Evolutionary conservation across 2,329 filamentous ascomycete genomes (phyloP).

Genomic region (Talaromyces albobiverticillius): DNA sequence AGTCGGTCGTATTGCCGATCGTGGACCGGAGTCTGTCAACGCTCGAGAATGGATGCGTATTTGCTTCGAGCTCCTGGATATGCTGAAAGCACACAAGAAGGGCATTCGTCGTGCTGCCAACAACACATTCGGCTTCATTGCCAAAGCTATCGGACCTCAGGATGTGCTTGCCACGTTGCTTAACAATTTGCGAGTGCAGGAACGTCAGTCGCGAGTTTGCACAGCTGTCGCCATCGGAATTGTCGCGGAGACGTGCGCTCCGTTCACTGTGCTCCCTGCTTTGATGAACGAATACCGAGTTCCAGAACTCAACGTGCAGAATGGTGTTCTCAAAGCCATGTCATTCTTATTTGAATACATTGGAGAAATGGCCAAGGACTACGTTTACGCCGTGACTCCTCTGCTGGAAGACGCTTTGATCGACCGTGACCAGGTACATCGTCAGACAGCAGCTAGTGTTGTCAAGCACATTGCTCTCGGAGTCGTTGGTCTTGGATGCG

Average conservation of each 20-base stretch:
- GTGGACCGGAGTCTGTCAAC: slow-evolving; percentile 93
- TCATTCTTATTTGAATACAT: slow-evolving; percentile 99
- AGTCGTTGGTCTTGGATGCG: slow-evolving; percentile 94
- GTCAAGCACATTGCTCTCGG: slow-evolving; percentile 98
- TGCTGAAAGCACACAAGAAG: slow-evolving; percentile 99
- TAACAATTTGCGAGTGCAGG: slow-evolving; percentile 94
- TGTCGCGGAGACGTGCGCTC: slow-evolving; percentile 95
- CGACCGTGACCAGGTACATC: slow-evolving; percentile 95
- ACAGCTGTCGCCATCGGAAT: slow-evolving; percentile 98
- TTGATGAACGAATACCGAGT: slow-evolving; percentile 99
- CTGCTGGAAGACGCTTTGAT: slow-evolving; percentile 95
- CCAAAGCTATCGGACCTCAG: slow-evolving; percentile 96
- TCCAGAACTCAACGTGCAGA: slow-evolving; percentile 96
- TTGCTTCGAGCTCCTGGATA: slow-evolving; percentile 97
- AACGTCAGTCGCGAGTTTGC: slow-evolving; percentile 96
- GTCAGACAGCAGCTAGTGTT: slow-evolving; percentile 91
- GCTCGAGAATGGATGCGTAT: slow-evolving; percentile 99
- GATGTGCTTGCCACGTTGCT: slow-evolving; percentile 93
- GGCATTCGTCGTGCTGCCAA: slow-evolving; percentile 96
- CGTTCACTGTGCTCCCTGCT: slow-evolving; percentile 96
- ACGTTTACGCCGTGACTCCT: slow-evolving; percentile 96
- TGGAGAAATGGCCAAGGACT: slow-evolving; percentile 99
- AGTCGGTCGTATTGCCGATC: slow-evolving; percentile 95
- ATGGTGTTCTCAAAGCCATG: slow-evolving; percentile 93
- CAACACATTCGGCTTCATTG: slow-evolving; percentile 99